Base-by-base conservation (phyloP, 768 basidiomycete genomes). In the Trametes gibbosa region DNA sequence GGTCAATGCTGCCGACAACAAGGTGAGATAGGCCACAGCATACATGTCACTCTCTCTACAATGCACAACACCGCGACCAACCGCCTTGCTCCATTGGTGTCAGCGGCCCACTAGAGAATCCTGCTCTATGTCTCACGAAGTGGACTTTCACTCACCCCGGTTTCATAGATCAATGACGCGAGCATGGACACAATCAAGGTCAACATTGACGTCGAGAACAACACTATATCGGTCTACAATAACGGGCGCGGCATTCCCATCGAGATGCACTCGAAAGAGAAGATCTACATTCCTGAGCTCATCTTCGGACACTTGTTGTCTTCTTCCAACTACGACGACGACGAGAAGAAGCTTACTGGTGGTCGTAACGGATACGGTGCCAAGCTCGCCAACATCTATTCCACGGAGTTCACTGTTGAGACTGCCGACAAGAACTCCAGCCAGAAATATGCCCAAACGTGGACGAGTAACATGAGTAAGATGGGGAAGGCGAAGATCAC, bases 301-400 rank as follows among this genome's bases (percentile, higher is more conserved):
- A 98, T 99, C 67, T 99, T 99, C 66, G 97, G 97, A 6, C 88
- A 97, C 70, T 81, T 99, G 17, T 80, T 98, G 23, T 91, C 96
- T 1, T 92, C 89, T 12, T 96, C 94, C 45, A 98, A 98, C 78
- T 98, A 96, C 68, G 96, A 99, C 72, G 97, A 99, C 66, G 90
- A 95, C 73, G 95, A 99, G 77, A 97, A 95, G 82, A 98, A 97
- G 75, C 82, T 98, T 49, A 98, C 95, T 0, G 97, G 97, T 74
- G 97, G 97, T 73, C 86, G 97, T 68, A 99, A 99, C 68, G 97
- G 97, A 69, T 98, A 93, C 68, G 97, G 97, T 66, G 97, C 97
- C 52, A 99, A 99, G 72, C 82, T 99, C 41, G 90, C 97, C 53
- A 98, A 99, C 75, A 97, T 98, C 64, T 99, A 98, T 77, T 99